Evolutionary conservation across 1,284 basidiomycete species (phyloP), one percentile per base, ranked within the genome.

Genomic region (Microbotryum intermedium): DNA sequence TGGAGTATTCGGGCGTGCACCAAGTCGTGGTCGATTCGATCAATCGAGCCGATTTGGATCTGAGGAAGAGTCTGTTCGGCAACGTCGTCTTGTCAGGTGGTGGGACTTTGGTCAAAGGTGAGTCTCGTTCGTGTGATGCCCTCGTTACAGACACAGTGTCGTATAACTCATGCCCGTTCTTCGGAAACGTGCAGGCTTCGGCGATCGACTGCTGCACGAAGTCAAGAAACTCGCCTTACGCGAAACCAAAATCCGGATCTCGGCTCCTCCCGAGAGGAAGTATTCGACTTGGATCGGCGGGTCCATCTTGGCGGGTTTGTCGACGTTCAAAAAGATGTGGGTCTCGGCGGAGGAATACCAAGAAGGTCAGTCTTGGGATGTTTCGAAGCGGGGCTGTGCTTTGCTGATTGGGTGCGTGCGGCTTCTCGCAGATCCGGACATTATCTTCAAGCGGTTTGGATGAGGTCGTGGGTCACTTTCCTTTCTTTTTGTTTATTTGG

Each of bases 251-350:
- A 92, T 99, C 77, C 97, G 97, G 79, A 98, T 99, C 72, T 97
- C 91, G 70, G 95, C 95, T 16, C 95, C 95, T 30, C 95, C 95
- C n/a, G 95, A 99, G 76, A 85, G 95, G 65, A 99, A 98, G 78
- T 99, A 98, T 76, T 93, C 92, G 21, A 98, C 94, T 26, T 99
- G 95, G 95, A 98, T 99, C 70, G 95, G 95, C 55, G 94, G 94
- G 6, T 70, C 68, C 52, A 75, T 75, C 54, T 44, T 65, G 25
- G 66, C 64, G 4, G 61, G 64, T 45, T 77, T 98, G 61, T 93
- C 85, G 69, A 97, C 95, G 23, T 98, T 98, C 80, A 97, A 93
- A 78, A 95, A 95, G 86, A 93, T 89, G 43, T 62, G 73, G 91
- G 90, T 98, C 51, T 95, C 91, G 47, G 93, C 94, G 47, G 95